A percentile compares a stretch with the other conserved stretches of the same genome.
Evolutionary conservation across 2,329 filamentous ascomycete species (phyloP).

Genomic region (Ilyonectria sp.): DNA sequence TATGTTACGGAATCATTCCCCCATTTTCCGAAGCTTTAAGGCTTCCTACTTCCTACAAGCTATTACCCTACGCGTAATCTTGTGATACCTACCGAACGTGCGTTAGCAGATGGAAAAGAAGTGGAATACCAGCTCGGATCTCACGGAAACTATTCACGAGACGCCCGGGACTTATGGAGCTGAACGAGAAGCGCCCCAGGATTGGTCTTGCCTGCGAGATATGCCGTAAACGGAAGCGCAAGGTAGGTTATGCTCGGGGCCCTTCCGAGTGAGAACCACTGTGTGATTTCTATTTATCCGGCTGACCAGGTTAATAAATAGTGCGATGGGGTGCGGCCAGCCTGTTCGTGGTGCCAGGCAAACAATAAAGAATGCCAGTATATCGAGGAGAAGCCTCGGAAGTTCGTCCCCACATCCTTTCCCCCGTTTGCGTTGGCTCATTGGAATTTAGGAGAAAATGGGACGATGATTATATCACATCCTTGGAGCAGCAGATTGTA

Average conservation of each 20-base stretch:
- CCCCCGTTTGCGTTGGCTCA: not conserved
- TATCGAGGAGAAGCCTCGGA: conserved; percentile 1
- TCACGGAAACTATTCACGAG: not conserved
- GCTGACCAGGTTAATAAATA: not conserved
- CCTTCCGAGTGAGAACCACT: no score
- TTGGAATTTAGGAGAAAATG: conserved; percentile 9
- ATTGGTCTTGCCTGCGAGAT: conserved; percentile 15
- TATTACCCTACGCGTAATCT: no score
- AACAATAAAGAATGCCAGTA: conserved; percentile 4
- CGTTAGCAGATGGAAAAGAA: not conserved
- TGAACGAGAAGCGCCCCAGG: not conserved
- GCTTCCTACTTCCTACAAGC: no score
- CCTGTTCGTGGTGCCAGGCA: conserved; percentile 2
- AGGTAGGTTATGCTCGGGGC: conserved; percentile 1
- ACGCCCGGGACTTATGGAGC: not conserved
- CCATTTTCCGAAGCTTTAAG: not conserved
- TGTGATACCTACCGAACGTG: no score
- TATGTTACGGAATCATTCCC: not conserved
- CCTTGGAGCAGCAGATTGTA: not conserved
- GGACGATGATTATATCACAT: not conserved
- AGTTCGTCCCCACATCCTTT: not conserved
- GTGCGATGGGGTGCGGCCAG: conserved; percentile 7
- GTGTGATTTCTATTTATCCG: no score
- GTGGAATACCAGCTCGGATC: not conserved
- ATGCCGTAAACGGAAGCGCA: conserved; percentile 16